A percentile compares a stretch with the other conserved stretches of the same genome.
Conservation (phyloP, 495 filamentous ascomycete species). For the Penicillium lividum region DNA sequence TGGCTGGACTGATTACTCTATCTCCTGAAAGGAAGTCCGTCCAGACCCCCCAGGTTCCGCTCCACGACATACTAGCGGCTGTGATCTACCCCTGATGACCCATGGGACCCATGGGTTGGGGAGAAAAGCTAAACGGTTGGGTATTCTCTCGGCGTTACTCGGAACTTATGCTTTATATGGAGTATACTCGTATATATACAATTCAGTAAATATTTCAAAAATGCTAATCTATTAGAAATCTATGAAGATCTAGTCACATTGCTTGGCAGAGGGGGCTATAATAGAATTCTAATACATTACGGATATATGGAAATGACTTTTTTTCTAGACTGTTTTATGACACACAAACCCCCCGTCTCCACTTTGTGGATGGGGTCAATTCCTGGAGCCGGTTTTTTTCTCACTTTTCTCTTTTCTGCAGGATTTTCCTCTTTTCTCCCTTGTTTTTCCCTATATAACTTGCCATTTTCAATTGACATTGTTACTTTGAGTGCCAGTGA, state of each 20-base stretch:
- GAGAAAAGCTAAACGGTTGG: background rate
- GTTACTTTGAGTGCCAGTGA: too few species aligned
- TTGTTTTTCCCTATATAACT: background rate
- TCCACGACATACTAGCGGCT: slow-evolving; percentile 10
- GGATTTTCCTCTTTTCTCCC: background rate
- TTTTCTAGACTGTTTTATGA: background rate
- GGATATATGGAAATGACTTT: too few species aligned
- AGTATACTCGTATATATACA: too few species aligned
- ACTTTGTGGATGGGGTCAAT: background rate
- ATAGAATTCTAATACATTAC: background rate
- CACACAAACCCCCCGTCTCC: slow-evolving; percentile 2
- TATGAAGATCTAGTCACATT: background rate
- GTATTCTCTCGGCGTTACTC: slow-evolving; percentile 16
- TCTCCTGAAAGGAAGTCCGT: background rate
- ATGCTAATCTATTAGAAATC: background rate
- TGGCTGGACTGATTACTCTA: background rate
- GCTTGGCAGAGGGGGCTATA: background rate
- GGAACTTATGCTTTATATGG: slow-evolving; percentile 3
- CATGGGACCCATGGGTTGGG: background rate
- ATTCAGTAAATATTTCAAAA: background rate
- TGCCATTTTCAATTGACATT: too few species aligned
- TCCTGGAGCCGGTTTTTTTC: background rate
- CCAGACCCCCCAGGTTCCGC: slow-evolving; percentile 1
- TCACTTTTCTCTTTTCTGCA: background rate
- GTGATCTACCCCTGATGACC: slow-evolving; percentile 9